Base-by-base conservation (phyloP, 2,329 filamentous ascomycete genomes). In the Parastagonospora avenae region DNA sequence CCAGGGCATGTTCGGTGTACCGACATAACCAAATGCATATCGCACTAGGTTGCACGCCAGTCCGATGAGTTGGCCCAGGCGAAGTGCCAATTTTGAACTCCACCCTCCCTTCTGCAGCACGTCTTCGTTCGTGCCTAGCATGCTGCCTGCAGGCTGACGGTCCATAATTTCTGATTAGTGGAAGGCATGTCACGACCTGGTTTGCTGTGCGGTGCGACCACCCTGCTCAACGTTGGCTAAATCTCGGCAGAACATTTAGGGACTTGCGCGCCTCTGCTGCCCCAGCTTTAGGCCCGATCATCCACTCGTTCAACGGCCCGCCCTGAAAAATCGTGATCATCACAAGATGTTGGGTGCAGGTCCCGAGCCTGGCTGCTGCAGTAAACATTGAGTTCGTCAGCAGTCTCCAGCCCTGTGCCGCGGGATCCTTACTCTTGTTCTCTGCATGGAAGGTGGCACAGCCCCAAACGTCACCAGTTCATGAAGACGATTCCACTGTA, bases 191-290 rank as follows among this genome's bases (percentile, higher is more conserved):
- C 16, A 36, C 12, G 31, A 44, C 38, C 24, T 40, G 19, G 16
- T n/a, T 28, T 40, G 19, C 19, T 8, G 9, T 11, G 11, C 19
- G 14, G 16, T 27, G 24, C 39, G 43, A 29, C 42, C 38, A 45
- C 47, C 42, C 46, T 54, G 19, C 42, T 40, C 38, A 32, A 51
- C 42, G 46, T 56, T 57, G 59, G 62, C 55, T 48, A 57, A 52
- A 55, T 48, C 46, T 64, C 62, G 62, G 62, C 52, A 59, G 36
- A 55, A 50, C 50, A 45, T 10, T 32, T 50, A 27, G 39, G 45
- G 42, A 50, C 48, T 38, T 16, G 19, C 11, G 29, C 31, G 45
- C 52, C 41, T 11, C 36, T 19, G 36, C 27, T 38, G 36, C 36
- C 36, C 36, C 36, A 38, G 27, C 36, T 24, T 38, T 24, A 9